Evolutionary conservation across 2,329 filamentous ascomycete genomes (phyloP), one percentile per base, ranked within the genome.

Genomic region (Aspergillus clavatus): DNA sequence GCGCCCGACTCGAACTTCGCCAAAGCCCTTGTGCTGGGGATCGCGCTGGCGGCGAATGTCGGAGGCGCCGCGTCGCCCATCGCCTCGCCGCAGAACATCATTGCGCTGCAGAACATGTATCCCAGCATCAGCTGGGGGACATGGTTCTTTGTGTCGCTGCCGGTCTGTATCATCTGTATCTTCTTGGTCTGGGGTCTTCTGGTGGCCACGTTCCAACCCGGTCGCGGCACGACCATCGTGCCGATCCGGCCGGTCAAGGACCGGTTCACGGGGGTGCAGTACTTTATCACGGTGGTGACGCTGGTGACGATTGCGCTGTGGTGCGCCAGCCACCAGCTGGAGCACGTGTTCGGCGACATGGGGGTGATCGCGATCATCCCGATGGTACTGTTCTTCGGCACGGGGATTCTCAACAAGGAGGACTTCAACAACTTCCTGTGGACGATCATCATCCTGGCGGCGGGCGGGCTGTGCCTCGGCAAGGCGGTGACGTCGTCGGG

Each of bases 381-480:
- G 5, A 85, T 98, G 41, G 86, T 95, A 3, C 76, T 96, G 33
- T 98, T 98, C 78, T 98, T 98, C 59, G 93, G 93, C 43, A 90
- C 89, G 2, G 93, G 93, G 8, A 91, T 97, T 55, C 76, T 98
- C 24, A 97, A 90, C 39, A 98, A 97, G 71, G 93, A 97, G 70
- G 93, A 98, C 71, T 98, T 98, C 66, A 98, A 98, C 75, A 98
- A 98, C 69, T 98, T 98, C 69, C 85, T 96, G 29, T 98, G 93
- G 93, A 98, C 94, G 16, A 98, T 98, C 69, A 96, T 98, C 69
- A 97, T 98, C 60, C 83, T 98, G 16, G 93, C 93, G 0, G 91
- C 93, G 0, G 93, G 93, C 38, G 93, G 93, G 6, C 73, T 98
- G 26, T 89, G 89, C 1, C 81, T 98, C 0, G 93, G 93, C 45